A percentile compares a stretch with the other conserved stretches of the same genome.
Evolutionary conservation across 106 monocot genomes (phyloP).

Genomic region (Platanthera zijinensis): DNA sequence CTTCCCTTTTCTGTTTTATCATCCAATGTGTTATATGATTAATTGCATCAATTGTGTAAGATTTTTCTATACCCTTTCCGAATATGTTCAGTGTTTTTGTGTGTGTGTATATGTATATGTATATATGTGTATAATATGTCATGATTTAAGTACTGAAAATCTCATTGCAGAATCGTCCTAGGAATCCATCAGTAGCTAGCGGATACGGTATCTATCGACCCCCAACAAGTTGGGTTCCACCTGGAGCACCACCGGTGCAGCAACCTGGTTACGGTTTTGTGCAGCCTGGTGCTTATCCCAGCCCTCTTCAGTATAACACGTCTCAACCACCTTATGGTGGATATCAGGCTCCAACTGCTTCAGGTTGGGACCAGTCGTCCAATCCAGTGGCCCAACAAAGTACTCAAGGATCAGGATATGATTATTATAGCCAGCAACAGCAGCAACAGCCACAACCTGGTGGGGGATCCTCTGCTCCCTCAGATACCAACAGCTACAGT

Average conservation of each 20-base stretch:
- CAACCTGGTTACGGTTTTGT: conserved; percentile 62
- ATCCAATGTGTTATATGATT: too few species aligned
- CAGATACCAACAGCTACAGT: conserved; percentile 30
- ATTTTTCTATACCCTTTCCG: too few species aligned
- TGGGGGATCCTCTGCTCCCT: conserved; percentile 27
- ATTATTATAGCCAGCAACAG: conserved; percentile 60
- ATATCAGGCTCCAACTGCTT: conserved; percentile 23
- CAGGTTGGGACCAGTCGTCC: conserved; percentile 49
- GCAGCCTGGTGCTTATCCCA: conserved; percentile 61
- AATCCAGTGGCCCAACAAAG: conserved; percentile 37
- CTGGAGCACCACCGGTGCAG: conserved; percentile 39
- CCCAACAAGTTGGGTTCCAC: conserved; percentile 44
- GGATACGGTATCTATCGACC: conserved; percentile 52
- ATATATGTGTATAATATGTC: too few species aligned
- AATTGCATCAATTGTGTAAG: too few species aligned
- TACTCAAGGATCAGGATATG: conserved; percentile 29
- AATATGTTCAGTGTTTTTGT: too few species aligned
- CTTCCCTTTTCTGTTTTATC: too few species aligned
- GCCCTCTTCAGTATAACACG: conserved; percentile 44
- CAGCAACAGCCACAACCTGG: not conserved
- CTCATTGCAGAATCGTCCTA: conserved; percentile 24
- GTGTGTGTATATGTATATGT: too few species aligned
- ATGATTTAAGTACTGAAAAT: too few species aligned
- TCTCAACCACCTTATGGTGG: conserved; percentile 41
- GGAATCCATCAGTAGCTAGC: conserved; percentile 38